Percentiles rank a stretch among this genome's conserved stretches.
phyloP scores from a whole-genome alignment of 2,329 filamentous ascomycete species.

The Hypoxylon sp. region DNA sequence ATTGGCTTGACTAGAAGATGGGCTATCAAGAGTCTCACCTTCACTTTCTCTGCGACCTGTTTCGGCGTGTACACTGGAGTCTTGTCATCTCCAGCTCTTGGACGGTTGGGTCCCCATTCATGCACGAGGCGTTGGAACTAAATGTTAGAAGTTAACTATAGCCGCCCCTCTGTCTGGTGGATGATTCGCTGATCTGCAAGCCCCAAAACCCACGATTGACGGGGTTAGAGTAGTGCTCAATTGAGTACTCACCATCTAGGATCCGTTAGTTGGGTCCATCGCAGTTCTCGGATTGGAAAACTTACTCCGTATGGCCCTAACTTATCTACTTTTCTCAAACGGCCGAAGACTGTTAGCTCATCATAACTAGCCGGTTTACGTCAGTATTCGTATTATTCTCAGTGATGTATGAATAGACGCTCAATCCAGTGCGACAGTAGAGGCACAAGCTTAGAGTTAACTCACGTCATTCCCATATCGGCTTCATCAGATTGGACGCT shows the following conservation, averaged over 20 bases:
- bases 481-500: constrained; percentile 62
- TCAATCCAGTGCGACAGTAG: not conserved
- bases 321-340: constrained; percentile 62
- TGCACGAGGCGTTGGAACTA: constrained; percentile 62
- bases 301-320: constrained; percentile 62
- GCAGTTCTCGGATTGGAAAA: not conserved
- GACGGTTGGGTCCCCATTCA: constrained; percentile 59
- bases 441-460: not conserved
- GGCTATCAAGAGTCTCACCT: constrained; percentile 10
- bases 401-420: not conserved
- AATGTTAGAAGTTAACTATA: not conserved
- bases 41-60: constrained; percentile 63
- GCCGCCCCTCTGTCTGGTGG: too few species aligned
- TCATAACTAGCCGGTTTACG: constrained; percentile 54
- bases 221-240: not conserved
- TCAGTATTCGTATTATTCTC: not conserved
- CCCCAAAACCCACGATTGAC: not conserved
- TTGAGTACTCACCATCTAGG: constrained; percentile 3
- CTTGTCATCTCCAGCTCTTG: constrained; percentile 49
- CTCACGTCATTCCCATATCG: constrained; percentile 66
- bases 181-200: not conserved
- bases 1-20: not conserved
- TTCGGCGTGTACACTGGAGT: constrained; percentile 55
- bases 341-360: constrained; percentile 59
- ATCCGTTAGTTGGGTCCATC: not conserved